Evolutionary conservation across 257 asterid genomes (phyloP).

Genomic region (Jacaranda mimosifolia): DNA sequence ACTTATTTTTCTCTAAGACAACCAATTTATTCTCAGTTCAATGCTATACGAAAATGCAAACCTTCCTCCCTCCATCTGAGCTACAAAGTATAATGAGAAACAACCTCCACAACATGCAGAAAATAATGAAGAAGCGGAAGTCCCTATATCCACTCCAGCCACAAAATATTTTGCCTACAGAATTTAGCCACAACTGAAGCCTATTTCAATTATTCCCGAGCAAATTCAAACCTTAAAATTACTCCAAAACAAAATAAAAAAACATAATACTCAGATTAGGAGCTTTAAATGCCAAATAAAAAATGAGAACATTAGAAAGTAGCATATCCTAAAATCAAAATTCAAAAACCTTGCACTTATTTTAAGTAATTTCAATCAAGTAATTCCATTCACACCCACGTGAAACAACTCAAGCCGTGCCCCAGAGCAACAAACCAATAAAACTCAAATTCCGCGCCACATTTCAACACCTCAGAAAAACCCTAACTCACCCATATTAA

Average conservation of each 20-base stretch:
- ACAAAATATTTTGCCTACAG: background rate
- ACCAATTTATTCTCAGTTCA: constrained; percentile 14
- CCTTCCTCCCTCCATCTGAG: background rate
- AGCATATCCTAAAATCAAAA: background rate
- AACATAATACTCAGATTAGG: background rate
- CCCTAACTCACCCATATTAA: constrained; percentile 44
- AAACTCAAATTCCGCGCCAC: constrained; percentile 1
- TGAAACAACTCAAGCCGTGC: background rate
- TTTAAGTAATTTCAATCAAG: constrained; percentile 18
- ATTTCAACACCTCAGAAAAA: constrained; percentile 38
- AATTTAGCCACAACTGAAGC: background rate
- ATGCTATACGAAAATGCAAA: background rate
- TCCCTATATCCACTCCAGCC: background rate
- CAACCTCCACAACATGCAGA: background rate
- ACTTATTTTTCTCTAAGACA: background rate
- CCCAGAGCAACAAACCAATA: background rate
- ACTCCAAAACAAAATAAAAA: background rate
- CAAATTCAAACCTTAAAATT: background rate
- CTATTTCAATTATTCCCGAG: constrained; percentile 1
- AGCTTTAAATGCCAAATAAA: background rate
- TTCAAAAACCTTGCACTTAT: constrained; percentile 16
- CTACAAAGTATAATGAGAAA: constrained; percentile 4
- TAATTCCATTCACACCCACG: constrained; percentile 19
- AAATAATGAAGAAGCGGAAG: background rate
- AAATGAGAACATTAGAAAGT: background rate